A percentile compares a stretch with the other conserved stretches of the same genome.
Evolutionary conservation across 805 yeast genomes (phyloP).

Genomic region (Candida golubevii): DNA sequence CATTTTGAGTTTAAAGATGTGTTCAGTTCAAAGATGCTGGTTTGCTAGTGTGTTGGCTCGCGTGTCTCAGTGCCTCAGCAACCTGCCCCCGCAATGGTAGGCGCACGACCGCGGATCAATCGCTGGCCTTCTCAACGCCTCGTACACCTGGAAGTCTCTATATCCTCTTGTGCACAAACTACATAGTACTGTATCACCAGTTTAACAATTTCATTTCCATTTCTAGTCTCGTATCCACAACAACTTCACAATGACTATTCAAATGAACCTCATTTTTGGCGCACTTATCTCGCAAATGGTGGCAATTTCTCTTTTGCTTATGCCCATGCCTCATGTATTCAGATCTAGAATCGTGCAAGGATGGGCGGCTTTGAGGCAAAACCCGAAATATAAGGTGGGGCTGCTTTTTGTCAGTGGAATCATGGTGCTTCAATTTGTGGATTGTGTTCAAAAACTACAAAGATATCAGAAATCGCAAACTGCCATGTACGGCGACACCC

Average conservation of each 20-base stretch:
- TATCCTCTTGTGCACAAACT: too few relatives aligned
- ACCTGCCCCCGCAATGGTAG: too few relatives aligned
- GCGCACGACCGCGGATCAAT: too few relatives aligned
- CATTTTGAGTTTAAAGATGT: too few relatives aligned
- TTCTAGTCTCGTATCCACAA: too few relatives aligned
- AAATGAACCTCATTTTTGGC: constrained; percentile 45
- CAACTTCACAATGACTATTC: constrained; percentile 37
- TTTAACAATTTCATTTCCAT: too few relatives aligned
- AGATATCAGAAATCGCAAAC: constrained; percentile 18
- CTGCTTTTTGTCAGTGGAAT: constrained; percentile 37
- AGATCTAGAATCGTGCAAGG: constrained; percentile 41
- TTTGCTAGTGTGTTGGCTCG: too few relatives aligned
- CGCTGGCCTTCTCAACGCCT: too few relatives aligned
- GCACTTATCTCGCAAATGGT: constrained; percentile 51
- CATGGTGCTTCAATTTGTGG: constrained; percentile 48
- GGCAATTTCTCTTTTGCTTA: constrained; percentile 41
- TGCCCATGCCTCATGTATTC: constrained; percentile 51
- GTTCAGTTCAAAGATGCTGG: too few relatives aligned
- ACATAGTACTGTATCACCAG: too few relatives aligned
- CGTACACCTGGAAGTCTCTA: too few relatives aligned
- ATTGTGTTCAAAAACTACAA: constrained; percentile 46
- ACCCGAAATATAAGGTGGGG: constrained; percentile 43
- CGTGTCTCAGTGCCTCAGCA: too few relatives aligned
- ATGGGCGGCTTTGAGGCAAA: constrained; percentile 30
- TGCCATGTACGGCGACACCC: constrained; percentile 19